Evolutionary conservation across 2,329 filamentous ascomycete species (phyloP).

Genomic region (Fusarium lyarnte): DNA sequence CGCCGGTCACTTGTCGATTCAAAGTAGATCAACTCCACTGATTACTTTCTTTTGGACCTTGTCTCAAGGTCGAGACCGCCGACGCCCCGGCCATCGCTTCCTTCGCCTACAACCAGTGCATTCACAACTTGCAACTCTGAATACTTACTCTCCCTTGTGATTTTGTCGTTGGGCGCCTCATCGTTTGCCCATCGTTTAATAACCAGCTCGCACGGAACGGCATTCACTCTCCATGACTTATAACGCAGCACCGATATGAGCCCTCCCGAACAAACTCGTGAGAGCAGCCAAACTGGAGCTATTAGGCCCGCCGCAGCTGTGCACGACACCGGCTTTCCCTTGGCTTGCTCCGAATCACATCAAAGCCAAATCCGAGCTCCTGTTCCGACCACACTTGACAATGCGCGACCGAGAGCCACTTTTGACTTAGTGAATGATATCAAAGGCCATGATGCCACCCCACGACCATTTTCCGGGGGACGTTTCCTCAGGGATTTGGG

Average conservation of each 20-base stretch:
- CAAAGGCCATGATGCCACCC: slow-evolving; percentile 38
- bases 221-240: slow-evolving; percentile 38
- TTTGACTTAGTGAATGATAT: slow-evolving; percentile 30
- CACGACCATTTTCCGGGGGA: slow-evolving; percentile 39
- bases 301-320: slow-evolving; percentile 36
- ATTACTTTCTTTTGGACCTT: slow-evolving; percentile 16
- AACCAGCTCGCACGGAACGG: slow-evolving; percentile 12
- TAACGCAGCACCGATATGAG: slow-evolving; percentile 47
- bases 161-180: not conserved
- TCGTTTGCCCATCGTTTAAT: not conserved
- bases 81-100: slow-evolving; percentile 15
- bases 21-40: slow-evolving; percentile 27
- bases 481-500: slow-evolving; percentile 50
- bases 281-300: slow-evolving; percentile 45
- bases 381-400: slow-evolving; percentile 14
- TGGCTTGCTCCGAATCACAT: slow-evolving; percentile 26
- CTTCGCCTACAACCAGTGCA: slow-evolving; percentile 6
- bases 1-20: slow-evolving; percentile 34
- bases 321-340: slow-evolving; percentile 35
- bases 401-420: slow-evolving; percentile 29
- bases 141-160: not conserved
- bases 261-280: slow-evolving; percentile 44
- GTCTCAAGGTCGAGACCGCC: slow-evolving; percentile 26
- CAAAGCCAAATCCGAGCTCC: slow-evolving; percentile 27
- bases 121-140: slow-evolving; percentile 19